Percentiles rank a stretch among this genome's conserved stretches.
Evolutionary conservation across 441 rosid genomes (phyloP).

Genomic region (Erodium moschatum): DNA sequence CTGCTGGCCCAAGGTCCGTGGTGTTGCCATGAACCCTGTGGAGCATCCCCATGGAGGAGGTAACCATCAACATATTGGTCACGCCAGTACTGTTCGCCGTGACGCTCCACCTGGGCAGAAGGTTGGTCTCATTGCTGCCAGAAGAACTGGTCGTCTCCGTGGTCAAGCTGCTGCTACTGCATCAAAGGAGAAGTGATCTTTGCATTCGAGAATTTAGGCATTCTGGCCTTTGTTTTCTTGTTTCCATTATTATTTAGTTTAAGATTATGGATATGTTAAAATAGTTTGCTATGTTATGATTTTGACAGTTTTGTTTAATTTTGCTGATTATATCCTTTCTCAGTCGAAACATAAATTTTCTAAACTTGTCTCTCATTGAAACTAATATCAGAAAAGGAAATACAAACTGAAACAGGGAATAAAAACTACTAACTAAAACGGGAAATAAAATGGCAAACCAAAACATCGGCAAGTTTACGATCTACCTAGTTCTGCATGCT

Average conservation of each 20-base stretch:
- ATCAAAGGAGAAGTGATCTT: neutral
- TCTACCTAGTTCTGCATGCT: too few relatives aligned
- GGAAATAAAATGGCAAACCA: too few relatives aligned
- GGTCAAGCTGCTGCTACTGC: neutral
- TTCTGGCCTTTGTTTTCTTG: neutral
- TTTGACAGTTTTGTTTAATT: neutral
- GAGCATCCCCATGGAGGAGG: slow-evolving; percentile 1
- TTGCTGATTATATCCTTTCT: too few relatives aligned
- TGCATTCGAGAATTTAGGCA: neutral
- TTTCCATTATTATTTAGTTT: neutral
- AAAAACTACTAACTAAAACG: too few relatives aligned
- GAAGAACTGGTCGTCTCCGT: neutral
- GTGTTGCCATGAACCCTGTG: neutral
- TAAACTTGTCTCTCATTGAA: too few relatives aligned
- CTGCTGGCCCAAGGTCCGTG: neutral
- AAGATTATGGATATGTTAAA: too few relatives aligned
- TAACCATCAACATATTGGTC: slow-evolving; percentile 1
- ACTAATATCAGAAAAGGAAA: too few relatives aligned
- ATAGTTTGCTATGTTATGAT: neutral
- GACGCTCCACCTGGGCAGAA: slow-evolving; percentile 1
- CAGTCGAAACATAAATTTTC: too few relatives aligned
- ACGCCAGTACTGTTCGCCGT: neutral
- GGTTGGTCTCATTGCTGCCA: slow-evolving; percentile 3
- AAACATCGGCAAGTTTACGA: too few relatives aligned
- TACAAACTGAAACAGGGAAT: too few relatives aligned